A percentile compares a stretch with the other conserved stretches of the same genome.
Conservation (phyloP, 2,329 filamentous ascomycete species). For the Emericellopsis cladophorae region DNA sequence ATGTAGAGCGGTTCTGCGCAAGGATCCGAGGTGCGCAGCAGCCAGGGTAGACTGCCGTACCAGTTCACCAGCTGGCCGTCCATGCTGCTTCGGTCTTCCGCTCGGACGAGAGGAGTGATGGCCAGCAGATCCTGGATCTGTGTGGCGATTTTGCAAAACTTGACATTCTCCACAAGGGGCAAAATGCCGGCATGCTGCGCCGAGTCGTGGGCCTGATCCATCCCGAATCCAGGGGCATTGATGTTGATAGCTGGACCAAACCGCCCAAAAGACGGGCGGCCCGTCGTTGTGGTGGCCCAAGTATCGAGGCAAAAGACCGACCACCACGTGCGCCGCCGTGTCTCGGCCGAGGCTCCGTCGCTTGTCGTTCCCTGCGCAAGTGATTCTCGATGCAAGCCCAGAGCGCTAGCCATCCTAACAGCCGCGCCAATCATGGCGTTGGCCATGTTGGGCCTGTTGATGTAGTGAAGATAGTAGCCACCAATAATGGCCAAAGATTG, state of each 20-base stretch:
- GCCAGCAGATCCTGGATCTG: slow-evolving; percentile 66
- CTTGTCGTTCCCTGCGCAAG: slow-evolving; percentile 1
- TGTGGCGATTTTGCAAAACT: slow-evolving; percentile 69
- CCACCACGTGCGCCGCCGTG: slow-evolving; percentile 61
- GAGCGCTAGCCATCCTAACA: slow-evolving; percentile 57
- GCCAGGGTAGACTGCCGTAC: slow-evolving; percentile 58
- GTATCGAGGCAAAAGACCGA: slow-evolving; percentile 62
- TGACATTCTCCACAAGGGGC: slow-evolving; percentile 62
- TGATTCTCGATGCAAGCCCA: slow-evolving; percentile 55
- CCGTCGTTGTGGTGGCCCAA: slow-evolving; percentile 60
- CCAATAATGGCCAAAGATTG: slow-evolving; percentile 39
- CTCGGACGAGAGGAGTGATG: slow-evolving; percentile 52
- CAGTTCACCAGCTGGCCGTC: slow-evolving; percentile 59
- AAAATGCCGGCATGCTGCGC: slow-evolving; percentile 52
- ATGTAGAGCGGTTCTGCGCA: slow-evolving; percentile 60
- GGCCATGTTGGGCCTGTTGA: slow-evolving; percentile 63
- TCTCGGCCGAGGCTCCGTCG: slow-evolving; percentile 26
- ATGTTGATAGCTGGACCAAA: slow-evolving; percentile 58
- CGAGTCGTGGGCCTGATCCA: slow-evolving; percentile 32
- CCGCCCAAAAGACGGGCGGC: slow-evolving; percentile 56
- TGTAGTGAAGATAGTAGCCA: slow-evolving; percentile 64
- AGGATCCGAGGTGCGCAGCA: slow-evolving; percentile 50
- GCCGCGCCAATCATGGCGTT: slow-evolving; percentile 59
- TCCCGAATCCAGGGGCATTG: slow-evolving; percentile 41
- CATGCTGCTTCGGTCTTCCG: slow-evolving; percentile 51